Evolutionary conservation across 2,329 filamentous ascomycete genomes (phyloP).

Genomic region (Chaetomium olivaceum): DNA sequence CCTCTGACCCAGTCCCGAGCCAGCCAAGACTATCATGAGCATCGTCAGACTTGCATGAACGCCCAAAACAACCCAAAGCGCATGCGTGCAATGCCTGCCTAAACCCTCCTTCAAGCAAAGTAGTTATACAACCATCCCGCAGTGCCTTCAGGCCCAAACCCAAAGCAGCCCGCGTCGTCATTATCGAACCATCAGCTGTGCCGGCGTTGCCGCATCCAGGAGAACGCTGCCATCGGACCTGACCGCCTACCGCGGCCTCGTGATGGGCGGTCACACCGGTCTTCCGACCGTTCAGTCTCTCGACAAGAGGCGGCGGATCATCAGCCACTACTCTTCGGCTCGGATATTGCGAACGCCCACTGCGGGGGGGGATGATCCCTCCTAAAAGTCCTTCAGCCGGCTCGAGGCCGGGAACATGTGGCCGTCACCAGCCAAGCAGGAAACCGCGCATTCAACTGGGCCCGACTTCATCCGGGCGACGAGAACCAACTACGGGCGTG

Average conservation of each 20-base stretch:
- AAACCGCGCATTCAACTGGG: neutral
- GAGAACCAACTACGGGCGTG: neutral
- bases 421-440: neutral
- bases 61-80: neutral
- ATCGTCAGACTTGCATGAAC: neutral
- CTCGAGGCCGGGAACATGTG: neutral
- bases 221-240: neutral
- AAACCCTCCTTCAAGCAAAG: neutral
- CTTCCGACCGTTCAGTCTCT: neutral
- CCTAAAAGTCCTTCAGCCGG: neutral
- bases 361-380: neutral
- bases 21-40: neutral
- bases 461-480: neutral
- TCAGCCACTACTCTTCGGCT: neutral
- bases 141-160: neutral
- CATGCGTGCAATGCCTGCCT: neutral
- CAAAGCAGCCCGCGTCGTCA: neutral
- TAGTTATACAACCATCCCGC: neutral
- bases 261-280: neutral
- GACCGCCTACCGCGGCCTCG: slow-evolving; percentile 4
- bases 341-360: slow-evolving; percentile 3
- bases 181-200: neutral
- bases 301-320: slow-evolving; percentile 1
- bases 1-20: neutral
- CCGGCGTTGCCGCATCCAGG: slow-evolving; percentile 1